Evolutionary conservation across 441 rosid genomes (phyloP), one percentile per base, ranked within the genome.

Genomic region (Pelargonium citronellum): DNA sequence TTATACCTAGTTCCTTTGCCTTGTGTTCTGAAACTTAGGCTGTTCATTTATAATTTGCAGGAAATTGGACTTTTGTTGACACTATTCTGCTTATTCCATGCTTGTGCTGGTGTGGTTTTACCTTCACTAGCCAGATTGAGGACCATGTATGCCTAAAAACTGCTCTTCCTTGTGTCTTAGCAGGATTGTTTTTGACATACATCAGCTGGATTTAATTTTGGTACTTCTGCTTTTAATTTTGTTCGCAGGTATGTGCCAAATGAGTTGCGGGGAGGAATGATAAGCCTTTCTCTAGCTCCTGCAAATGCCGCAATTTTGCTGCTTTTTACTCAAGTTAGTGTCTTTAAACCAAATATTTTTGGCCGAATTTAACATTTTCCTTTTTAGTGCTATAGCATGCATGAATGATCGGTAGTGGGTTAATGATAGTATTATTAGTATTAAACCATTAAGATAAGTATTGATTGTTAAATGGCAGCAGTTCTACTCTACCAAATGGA

Each of bases 211-310:
- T 55, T 57, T 53, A 15, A 49, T 49, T 69, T 72, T 63, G 60
- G 61, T 62, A 63, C n/a, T 22, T 75, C 20, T 67, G 66, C 55
- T 71, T 69, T 46, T 73, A 13, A 70, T 64, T 49, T 51, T 75
- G 58, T 68, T 71, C 30, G 30, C 71, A 95, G 98, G 89, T 89
- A 89, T 82, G 96, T 95, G 16, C 98, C 96, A 30, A 88, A 85
- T 81, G 93, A 92, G 73, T 75, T 89, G 83, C 96, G 98, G 78
- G 98, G 96, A 75, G 98, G 99, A 78, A 90, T 90, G 99, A 87
- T 95, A 53, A 83, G 90, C 79, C 80, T 91, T 67, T 92, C 98
- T 79, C 82, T 89, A 57, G 89, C 90, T 46, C 95, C 96, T 70
- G 91, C 96, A 51, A 89, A 92, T 84, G 93, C 88, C 15, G 86